These are phyloP conservation scores for Draba incana DNA, from an alignment of 345 rosid species.

Conservation along the genomic window DNA sequence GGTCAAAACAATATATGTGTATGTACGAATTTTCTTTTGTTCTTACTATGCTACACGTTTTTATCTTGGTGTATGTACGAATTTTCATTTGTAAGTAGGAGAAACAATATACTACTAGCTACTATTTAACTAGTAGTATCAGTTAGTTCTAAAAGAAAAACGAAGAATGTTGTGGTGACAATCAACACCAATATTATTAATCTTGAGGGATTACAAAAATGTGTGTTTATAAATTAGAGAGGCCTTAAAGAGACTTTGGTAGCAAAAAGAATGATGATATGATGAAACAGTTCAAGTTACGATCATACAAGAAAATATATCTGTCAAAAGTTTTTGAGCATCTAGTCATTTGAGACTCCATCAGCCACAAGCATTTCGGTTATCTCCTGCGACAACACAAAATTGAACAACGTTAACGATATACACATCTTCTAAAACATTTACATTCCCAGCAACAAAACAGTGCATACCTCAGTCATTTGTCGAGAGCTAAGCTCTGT, in stretches of 20 bases:
- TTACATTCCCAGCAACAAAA: conserved; percentile 6
- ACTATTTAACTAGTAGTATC: no score
- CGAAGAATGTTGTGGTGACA: no score
- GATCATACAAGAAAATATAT: conserved; percentile 26
- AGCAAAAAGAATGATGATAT: conserved; percentile 31
- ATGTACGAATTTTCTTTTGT: no score
- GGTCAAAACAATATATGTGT: no score
- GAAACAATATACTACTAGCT: no score
- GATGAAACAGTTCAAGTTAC: conserved; percentile 19
- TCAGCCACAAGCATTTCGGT: conserved; percentile 69
- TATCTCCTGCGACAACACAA: conserved; percentile 67
- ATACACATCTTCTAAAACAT: conserved; percentile 4
- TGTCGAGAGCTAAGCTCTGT: conserved; percentile 39
- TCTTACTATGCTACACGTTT: no score
- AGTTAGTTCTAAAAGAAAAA: no score
- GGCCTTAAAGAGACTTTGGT: conserved; percentile 17
- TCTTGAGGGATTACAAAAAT: conserved; percentile 33
- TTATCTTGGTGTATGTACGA: no score
- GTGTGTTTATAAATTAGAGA: conserved; percentile 31
- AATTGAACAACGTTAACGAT: not conserved
- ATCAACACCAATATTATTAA: no score
- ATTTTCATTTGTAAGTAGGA: no score
- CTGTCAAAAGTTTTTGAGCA: conserved; percentile 84
- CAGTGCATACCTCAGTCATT: conserved; percentile 82
- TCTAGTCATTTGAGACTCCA: conserved; percentile 72